Base-by-base conservation (phyloP, 768 basidiomycete genomes). In the Neoboletus subvelutipes region DNA sequence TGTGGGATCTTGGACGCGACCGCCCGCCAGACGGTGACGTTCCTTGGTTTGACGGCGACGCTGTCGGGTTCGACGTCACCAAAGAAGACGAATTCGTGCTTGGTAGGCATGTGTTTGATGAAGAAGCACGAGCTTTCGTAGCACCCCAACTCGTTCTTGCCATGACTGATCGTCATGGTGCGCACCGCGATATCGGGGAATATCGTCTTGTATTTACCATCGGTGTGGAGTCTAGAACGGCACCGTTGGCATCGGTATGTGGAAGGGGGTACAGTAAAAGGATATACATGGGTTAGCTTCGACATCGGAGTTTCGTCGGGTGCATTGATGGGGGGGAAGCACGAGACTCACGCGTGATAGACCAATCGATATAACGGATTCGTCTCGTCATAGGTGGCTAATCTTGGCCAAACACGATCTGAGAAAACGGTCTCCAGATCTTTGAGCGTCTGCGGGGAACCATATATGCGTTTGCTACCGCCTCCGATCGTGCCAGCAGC, bases 1-100 rank as follows among this genome's bases (percentile, higher is more conserved):
- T 83, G 77, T 1, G 84, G 84, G 63, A 97, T 84, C 71, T 85
- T 86, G 45, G 83, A 77, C 5, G 94, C 94, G 0, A 93, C 94
- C 28, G 78, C 81, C 40, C 80, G 81, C 96, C 95, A 98, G 46
- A 98, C 86, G 41, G 78, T 72, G 28, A 78, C 76, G 39, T 86
- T 95, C 50, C 76, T 79, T 5, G 87, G 87, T 15, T 74, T 71
- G 17, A 66, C n/a, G 7, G 89, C 79, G 46, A 94, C 64, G 49
- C 82, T 81, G 73, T 95, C 92, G 10, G 92, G 91, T 66, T 95
- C 92, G 57, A 97, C 87, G 72, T 96, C 94, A 1, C 96, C 96
- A 64, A 97, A 96, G 73, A 98, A 98, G 37, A 98, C 77, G 61
- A 98, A 86, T 70, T 96, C 91, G 46, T 76, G 79, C 1, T 70